Conservation (phyloP, 2,329 filamentous ascomycete genomes). For the Phialocephala subalpina region DNA sequence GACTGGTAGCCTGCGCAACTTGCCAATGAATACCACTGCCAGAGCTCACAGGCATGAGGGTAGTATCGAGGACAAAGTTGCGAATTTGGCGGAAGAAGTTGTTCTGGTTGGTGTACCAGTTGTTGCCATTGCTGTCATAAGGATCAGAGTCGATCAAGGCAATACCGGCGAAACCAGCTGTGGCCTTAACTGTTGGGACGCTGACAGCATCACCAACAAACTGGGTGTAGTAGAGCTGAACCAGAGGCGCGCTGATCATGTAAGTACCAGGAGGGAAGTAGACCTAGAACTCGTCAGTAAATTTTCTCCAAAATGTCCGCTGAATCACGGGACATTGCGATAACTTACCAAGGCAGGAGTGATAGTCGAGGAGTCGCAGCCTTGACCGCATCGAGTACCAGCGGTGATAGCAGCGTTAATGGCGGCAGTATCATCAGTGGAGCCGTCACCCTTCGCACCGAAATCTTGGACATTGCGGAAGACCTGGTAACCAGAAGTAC, state of each 20-base stretch:
- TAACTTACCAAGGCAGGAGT: slow-evolving; percentile 72
- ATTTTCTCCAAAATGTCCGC: background rate
- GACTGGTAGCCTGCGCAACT: slow-evolving; percentile 81
- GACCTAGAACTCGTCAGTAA: slow-evolving; percentile 47
- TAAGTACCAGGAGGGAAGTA: slow-evolving; percentile 94
- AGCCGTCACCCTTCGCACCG: slow-evolving; percentile 72
- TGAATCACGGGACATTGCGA: background rate
- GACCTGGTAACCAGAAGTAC: slow-evolving; percentile 68
- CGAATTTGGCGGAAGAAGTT: slow-evolving; percentile 87
- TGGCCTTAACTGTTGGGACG: slow-evolving; percentile 78
- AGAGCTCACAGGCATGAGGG: slow-evolving; percentile 63
- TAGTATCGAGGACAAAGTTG: slow-evolving; percentile 83
- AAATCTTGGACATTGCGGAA: slow-evolving; percentile 82
- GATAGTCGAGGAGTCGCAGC: slow-evolving; percentile 85
- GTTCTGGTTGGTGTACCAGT: slow-evolving; percentile 82
- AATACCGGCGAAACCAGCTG: slow-evolving; percentile 79
- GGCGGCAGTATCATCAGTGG: slow-evolving; percentile 82
- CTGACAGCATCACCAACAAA: slow-evolving; percentile 82
- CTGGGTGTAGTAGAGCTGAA: slow-evolving; percentile 93
- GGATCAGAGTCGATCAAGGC: slow-evolving; percentile 90
- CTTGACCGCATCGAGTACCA: slow-evolving; percentile 80
- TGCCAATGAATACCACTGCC: slow-evolving; percentile 86
- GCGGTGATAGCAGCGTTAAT: slow-evolving; percentile 85
- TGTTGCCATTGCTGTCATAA: slow-evolving; percentile 72
- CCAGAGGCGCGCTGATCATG: slow-evolving; percentile 77